These are phyloP conservation scores for Leishmania tarentolae DNA, from an alignment of 208 protist genomes.

Conservation along the genomic window DNA sequence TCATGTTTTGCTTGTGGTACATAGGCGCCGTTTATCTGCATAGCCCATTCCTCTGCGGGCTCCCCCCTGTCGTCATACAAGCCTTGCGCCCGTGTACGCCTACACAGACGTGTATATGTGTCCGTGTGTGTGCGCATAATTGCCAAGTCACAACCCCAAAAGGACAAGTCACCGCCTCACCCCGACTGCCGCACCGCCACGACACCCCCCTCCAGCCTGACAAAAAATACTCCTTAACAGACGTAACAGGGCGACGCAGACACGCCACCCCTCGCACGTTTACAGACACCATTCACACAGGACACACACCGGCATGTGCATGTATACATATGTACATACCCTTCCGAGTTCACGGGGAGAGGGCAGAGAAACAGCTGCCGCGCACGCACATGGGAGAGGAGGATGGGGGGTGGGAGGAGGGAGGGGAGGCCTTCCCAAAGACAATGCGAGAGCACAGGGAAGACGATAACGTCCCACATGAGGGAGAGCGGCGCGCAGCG, in stretches of 20 bases:
- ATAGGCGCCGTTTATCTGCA: neutral
- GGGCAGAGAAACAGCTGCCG: neutral
- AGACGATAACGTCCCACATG: neutral
- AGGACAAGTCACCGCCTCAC: neutral
- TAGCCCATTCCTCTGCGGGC: neutral
- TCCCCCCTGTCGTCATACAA: neutral
- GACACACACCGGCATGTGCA: neutral
- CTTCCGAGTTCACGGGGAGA: neutral
- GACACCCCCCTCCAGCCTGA: neutral
- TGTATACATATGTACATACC: neutral
- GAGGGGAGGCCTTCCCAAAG: neutral
- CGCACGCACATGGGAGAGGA: too few species aligned
- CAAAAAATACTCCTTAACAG: neutral
- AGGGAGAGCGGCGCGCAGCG: neutral
- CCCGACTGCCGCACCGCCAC: neutral
- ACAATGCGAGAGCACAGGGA: neutral
- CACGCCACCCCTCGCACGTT: neutral
- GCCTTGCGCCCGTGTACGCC: neutral
- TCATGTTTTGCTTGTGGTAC: neutral
- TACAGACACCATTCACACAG: neutral
- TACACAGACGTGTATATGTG: neutral
- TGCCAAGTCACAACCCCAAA: neutral
- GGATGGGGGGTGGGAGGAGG: too few species aligned
- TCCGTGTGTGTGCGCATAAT: neutral
- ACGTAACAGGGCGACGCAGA: neutral